Percentiles rank a stretch among this genome's conserved stretches.
phyloP scores from a whole-genome alignment of 2,329 filamentous ascomycete species.

The Alternaria gansuensis region DNA sequence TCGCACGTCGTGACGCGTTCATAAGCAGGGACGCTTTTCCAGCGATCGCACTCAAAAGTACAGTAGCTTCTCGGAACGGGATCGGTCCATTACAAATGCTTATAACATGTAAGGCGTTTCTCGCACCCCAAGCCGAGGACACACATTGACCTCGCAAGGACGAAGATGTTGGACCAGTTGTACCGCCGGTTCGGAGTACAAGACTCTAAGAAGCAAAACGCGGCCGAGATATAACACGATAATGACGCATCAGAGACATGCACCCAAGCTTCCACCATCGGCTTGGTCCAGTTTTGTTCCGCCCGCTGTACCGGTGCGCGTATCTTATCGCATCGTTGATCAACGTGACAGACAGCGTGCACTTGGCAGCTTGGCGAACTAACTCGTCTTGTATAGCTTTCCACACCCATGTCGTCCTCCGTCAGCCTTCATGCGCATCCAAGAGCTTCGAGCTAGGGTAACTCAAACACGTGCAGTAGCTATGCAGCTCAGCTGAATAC shows the following conservation, averaged over 20 bases:
- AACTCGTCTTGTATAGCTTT: constrained; percentile 19
- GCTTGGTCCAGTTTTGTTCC: constrained; percentile 14
- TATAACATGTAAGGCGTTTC: background rate
- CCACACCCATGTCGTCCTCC: constrained; percentile 19
- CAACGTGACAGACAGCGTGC: constrained; percentile 29
- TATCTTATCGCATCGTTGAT: constrained; percentile 24
- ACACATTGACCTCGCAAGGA: background rate
- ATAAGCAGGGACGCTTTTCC: background rate
- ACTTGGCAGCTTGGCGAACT: constrained; percentile 36
- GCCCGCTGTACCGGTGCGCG: constrained; percentile 15
- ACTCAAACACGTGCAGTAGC: constrained; percentile 40
- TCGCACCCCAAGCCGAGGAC: background rate
- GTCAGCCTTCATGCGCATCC: constrained; percentile 19
- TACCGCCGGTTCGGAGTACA: background rate
- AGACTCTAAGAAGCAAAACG: constrained; percentile 17
- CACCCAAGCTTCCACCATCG: constrained; percentile 1
- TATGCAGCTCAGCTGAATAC: constrained; percentile 27
- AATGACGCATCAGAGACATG: constrained; percentile 13
- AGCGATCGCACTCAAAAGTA: background rate
- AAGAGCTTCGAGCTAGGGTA: constrained; percentile 25
- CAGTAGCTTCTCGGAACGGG: background rate
- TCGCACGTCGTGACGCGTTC: background rate
- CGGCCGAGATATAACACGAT: constrained; percentile 10
- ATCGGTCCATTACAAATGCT: background rate
- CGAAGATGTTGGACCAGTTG: background rate